Percentiles rank a stretch among this genome's conserved stretches.
Evolutionary conservation across 148 eudicot species (phyloP).

Genomic region (Rhododendron williamsianum): DNA sequence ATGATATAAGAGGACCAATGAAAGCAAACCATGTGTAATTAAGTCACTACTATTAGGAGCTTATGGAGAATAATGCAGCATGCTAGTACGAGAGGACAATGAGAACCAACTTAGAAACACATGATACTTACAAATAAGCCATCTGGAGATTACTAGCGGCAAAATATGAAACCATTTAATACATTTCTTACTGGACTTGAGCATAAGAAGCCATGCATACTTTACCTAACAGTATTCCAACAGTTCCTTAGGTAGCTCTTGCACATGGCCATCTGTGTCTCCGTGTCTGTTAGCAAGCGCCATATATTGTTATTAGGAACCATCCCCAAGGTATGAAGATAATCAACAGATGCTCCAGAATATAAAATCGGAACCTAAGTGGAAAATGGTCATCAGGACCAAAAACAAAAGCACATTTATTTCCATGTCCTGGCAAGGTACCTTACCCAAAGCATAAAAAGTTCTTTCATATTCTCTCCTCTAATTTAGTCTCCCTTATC

Average conservation of each 20-base stretch:
- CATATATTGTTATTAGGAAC: background rate
- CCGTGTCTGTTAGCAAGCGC: background rate
- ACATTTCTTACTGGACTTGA: background rate
- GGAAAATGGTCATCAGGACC: background rate
- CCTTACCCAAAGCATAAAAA: background rate
- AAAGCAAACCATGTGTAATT: background rate
- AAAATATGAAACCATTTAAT: background rate
- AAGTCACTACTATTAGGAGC: background rate
- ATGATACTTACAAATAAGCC: background rate
- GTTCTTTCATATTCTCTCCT: background rate
- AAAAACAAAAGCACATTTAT: background rate
- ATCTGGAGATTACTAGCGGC: background rate
- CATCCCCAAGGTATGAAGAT: background rate
- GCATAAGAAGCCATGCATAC: background rate
- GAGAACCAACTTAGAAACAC: background rate
- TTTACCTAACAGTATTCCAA: background rate
- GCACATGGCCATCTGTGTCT: background rate
- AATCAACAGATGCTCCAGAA: background rate
- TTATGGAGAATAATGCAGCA: background rate
- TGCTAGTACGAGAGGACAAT: background rate
- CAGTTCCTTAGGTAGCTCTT: background rate
- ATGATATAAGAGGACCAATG: background rate
- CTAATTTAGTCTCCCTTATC: background rate
- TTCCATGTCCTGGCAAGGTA: background rate
- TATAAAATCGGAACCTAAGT: background rate